Conservation (phyloP, 2,329 filamentous ascomycete species). For the Endoconidiophora polonica region DNA sequence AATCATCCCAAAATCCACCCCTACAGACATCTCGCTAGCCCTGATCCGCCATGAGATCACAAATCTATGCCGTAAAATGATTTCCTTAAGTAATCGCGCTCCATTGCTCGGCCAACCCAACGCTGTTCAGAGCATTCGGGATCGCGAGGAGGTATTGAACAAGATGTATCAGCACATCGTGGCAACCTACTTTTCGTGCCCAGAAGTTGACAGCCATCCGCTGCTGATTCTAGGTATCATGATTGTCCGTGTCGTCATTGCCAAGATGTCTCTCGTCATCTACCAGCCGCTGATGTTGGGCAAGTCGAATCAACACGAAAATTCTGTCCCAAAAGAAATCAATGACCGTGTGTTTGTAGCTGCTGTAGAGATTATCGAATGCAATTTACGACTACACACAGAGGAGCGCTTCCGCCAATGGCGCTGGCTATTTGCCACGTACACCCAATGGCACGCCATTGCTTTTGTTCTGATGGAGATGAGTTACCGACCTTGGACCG, state of each 20-base stretch:
- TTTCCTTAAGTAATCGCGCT: constrained; percentile 7
- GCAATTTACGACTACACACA: constrained; percentile 46
- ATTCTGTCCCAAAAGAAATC: constrained; percentile 29
- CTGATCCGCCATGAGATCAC: constrained; percentile 35
- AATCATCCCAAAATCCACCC: constrained; percentile 31
- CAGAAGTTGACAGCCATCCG: constrained; percentile 27
- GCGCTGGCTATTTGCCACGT: constrained; percentile 33
- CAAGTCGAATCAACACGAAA: constrained; percentile 26
- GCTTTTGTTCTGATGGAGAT: constrained; percentile 32
- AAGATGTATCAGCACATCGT: constrained; percentile 36
- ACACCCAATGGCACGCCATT: constrained; percentile 35
- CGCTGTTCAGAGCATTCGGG: constrained; percentile 8
- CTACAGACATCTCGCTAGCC: constrained; percentile 34
- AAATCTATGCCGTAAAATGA: constrained; percentile 16
- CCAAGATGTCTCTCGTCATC: constrained; percentile 62
- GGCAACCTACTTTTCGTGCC: constrained; percentile 35
- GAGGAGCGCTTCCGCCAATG: constrained; percentile 33
- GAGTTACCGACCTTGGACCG: constrained; percentile 30
- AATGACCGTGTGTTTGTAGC: constrained; percentile 55
- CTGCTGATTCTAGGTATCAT: constrained; percentile 54
- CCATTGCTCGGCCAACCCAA: constrained; percentile 8
- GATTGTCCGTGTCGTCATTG: constrained; percentile 53
- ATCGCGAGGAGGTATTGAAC: constrained; percentile 7
- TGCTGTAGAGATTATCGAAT: constrained; percentile 57
- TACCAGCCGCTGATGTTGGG: constrained; percentile 57